Evolutionary conservation across 768 basidiomycete genomes (phyloP).

Genomic region (Termitomyces titanicus): DNA sequence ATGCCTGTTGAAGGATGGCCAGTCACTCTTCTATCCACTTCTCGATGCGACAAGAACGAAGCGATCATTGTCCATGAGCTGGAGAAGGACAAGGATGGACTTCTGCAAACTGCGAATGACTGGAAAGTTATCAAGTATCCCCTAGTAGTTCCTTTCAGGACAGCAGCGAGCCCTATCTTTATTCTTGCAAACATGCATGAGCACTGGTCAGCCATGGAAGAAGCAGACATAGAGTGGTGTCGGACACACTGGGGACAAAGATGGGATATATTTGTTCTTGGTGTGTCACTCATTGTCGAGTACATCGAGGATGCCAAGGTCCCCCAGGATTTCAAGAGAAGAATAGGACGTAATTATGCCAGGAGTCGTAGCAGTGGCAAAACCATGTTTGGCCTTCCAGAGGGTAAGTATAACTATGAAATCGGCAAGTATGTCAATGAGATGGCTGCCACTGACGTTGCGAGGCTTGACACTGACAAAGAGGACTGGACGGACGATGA

Average conservation of each 20-base stretch:
- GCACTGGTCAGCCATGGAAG: neutral
- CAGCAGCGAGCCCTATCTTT: neutral
- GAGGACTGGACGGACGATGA: neutral
- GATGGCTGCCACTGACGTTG: too few species aligned
- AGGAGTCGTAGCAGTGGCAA: neutral
- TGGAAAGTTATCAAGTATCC: neutral
- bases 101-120: neutral
- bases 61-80: neutral
- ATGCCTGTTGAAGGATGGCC: neutral
- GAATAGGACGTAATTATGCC: neutral
- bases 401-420: neutral
- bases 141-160: neutral
- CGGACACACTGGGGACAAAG: neutral
- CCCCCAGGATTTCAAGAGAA: neutral
- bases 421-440: neutral
- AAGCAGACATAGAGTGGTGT: accelerated
- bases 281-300: neutral
- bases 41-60: neutral
- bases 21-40: neutral
- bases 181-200: neutral
- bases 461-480: neutral
- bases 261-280: neutral
- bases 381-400: neutral
- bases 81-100: neutral
- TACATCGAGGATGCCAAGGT: neutral